Evolutionary conservation across 768 basidiomycete genomes (phyloP), one percentile per base, ranked within the genome.

Genomic region (Lentinula guzmanii): DNA sequence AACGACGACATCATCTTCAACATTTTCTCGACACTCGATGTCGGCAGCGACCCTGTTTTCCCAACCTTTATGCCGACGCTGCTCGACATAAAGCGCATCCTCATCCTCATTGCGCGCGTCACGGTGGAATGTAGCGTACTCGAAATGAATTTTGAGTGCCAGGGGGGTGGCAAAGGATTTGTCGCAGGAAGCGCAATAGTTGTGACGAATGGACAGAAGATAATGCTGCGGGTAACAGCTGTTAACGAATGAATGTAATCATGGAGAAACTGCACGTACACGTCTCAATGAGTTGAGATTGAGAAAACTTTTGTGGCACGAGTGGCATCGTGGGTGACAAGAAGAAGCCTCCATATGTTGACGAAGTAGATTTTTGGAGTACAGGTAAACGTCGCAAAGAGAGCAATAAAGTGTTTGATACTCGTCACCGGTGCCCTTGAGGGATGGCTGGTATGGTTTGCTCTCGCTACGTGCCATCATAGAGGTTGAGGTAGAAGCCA

Each of bases 161-260:
- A 69, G 66, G 3, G 67, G 46, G 24, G 69, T 70, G n/a, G 64
- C 57, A 65, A 72, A 74, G 51, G 70, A 66, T 9, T 54, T 56
- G 21, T 71, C 66, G 65, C 74, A 74, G 5, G 66, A 62, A 9
- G 69, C 63, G 52, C 74, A 75, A 59, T 69, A 74, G 63, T 73
- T 61, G 45, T 75, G 74, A 9, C 67, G 62, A 10, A 52, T 55
- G 5, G 74, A 75, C 28, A 65, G 56, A 8, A 68, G 66, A 39
- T 61, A 72, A 58, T 75, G 74, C 74, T 75, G 48, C 8, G 15
- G 18, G 5, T 39, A 39, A 42, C n/a, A 9, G 41, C 3, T 28
- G 56, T 16, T 55, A 41, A 37, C 10, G 8, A 24, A 3, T 11
- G 6, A 41, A n/a, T 54, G 7, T 6, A 11, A 33, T 15, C 37